A percentile compares a stretch with the other conserved stretches of the same genome.
Evolutionary conservation across 2,329 filamentous ascomycete species (phyloP).

Genomic region (Beauveria bassiana): DNA sequence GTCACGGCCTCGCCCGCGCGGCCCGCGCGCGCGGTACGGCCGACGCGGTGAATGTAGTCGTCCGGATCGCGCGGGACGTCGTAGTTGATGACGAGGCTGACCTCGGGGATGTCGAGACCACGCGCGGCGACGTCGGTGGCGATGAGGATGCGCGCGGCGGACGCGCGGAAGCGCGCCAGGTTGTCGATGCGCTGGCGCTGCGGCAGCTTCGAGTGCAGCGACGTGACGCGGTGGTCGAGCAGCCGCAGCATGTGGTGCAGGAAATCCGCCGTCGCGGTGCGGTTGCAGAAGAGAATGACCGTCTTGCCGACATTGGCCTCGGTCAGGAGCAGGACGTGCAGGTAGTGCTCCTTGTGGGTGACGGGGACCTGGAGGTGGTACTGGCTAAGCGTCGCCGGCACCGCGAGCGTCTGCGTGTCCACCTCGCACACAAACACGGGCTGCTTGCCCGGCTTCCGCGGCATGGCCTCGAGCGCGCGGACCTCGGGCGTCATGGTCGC

Average conservation of each 20-base stretch:
- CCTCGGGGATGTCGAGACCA: conserved; percentile 91
- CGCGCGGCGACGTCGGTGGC: conserved; percentile 92
- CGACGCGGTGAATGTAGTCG: conserved; percentile 95
- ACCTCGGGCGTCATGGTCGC: conserved; percentile 93
- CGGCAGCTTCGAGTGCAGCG: conserved; percentile 78
- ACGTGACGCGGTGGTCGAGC: conserved; percentile 82
- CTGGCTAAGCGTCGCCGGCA: conserved; percentile 75
- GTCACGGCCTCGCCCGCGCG: conserved; percentile 75
- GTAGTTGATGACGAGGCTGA: conserved; percentile 87
- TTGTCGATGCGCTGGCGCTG: conserved; percentile 83
- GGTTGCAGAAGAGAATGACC: conserved; percentile 90
- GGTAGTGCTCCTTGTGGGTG: conserved; percentile 89
- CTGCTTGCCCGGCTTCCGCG: conserved; percentile 58
- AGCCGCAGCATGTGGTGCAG: conserved; percentile 82
- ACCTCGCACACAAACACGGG: conserved; percentile 87
- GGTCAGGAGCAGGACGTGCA: conserved; percentile 81
- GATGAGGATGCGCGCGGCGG: conserved; percentile 80
- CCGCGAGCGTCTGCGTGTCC: conserved; percentile 64
- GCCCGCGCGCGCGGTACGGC: conserved; percentile 89
- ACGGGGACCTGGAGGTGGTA: conserved; percentile 82
- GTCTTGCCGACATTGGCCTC: conserved; percentile 67
- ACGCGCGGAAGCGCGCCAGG: conserved; percentile 82
- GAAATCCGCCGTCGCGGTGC: conserved; percentile 79
- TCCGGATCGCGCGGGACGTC: conserved; percentile 94
- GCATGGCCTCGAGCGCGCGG: conserved; percentile 72